Percentiles rank a stretch among this genome's conserved stretches.
Conservation (phyloP, 306 rosid genomes). For the Begonia masoniana region DNA sequence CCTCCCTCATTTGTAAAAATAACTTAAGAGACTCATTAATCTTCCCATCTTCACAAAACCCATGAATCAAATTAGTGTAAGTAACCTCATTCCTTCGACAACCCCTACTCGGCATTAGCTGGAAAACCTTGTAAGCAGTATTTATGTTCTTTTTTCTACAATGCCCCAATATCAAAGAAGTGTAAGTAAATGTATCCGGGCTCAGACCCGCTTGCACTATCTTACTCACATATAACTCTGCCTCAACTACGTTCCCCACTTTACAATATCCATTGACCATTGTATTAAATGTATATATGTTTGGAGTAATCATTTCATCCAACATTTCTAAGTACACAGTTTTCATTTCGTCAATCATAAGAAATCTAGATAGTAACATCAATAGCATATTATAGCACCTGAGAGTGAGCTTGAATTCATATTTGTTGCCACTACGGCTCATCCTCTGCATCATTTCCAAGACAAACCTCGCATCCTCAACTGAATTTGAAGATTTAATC, state of each 20-base stretch:
- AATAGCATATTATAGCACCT: slow-evolving; percentile 53
- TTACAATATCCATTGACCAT: slow-evolving; percentile 64
- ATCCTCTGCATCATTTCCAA: slow-evolving; percentile 30
- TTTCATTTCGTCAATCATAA: slow-evolving; percentile 38
- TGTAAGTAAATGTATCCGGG: slow-evolving; percentile 46
- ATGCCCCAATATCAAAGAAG: slow-evolving; percentile 72
- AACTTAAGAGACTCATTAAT: slow-evolving; percentile 40
- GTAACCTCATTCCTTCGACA: slow-evolving; percentile 47
- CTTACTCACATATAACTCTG: slow-evolving; percentile 25
- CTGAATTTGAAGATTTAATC: slow-evolving; percentile 37
- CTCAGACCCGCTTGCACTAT: slow-evolving; percentile 38
- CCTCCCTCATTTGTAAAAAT: slow-evolving; percentile 48
- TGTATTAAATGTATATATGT: slow-evolving; percentile 42
- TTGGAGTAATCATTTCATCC: slow-evolving; percentile 30
- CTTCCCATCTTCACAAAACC: slow-evolving; percentile 42
- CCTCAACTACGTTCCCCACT: slow-evolving; percentile 48
- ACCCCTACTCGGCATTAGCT: slow-evolving; percentile 24
- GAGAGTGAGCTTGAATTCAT: slow-evolving; percentile 36
- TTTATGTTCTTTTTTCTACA: slow-evolving; percentile 42
- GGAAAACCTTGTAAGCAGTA: slow-evolving; percentile 33
- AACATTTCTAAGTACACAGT: slow-evolving; percentile 43
- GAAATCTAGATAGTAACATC: slow-evolving; percentile 36
- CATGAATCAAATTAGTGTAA: slow-evolving; percentile 49
- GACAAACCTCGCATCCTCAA: slow-evolving; percentile 28
- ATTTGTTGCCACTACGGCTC: slow-evolving; percentile 16